These are phyloP conservation scores for Copromyces sp. DNA, from an alignment of 495 filamentous ascomycete genomes.

Conservation along the genomic window DNA sequence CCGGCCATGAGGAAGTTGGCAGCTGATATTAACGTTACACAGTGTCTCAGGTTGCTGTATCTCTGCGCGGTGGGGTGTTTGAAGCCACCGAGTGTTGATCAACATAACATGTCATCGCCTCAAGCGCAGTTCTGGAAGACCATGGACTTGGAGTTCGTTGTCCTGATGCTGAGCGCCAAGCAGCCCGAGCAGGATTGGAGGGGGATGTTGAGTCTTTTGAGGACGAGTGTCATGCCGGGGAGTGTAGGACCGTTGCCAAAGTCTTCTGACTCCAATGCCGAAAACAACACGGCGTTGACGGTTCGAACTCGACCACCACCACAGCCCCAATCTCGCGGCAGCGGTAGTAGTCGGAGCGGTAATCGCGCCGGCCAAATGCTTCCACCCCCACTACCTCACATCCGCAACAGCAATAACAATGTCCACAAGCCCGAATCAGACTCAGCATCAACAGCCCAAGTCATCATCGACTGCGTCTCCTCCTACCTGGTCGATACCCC, in stretches of 20 bases:
- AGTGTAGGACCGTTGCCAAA: conserved; percentile 36
- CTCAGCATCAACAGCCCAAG: conserved; percentile 8
- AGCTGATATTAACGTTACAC: conserved; percentile 26
- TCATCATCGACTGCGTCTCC: conserved; percentile 32
- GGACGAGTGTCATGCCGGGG: conserved; percentile 30
- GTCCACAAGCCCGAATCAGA: neutral
- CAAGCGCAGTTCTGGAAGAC: conserved; percentile 32
- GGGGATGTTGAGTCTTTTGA: conserved; percentile 28
- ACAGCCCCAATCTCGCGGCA: neutral
- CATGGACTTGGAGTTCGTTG: conserved; percentile 37
- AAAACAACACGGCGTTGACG: conserved; percentile 6
- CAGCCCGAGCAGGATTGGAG: conserved; percentile 35
- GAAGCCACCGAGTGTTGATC: conserved; percentile 3
- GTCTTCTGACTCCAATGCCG: conserved; percentile 5
- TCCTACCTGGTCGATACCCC: conserved; percentile 26
- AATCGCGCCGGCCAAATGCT: neutral
- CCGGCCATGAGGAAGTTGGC: conserved; percentile 11
- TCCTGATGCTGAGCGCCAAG: conserved; percentile 33
- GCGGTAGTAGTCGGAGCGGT: neutral
- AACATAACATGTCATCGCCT: conserved; percentile 8
- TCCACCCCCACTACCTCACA: neutral
- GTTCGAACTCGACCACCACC: conserved; percentile 5
- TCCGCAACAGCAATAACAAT: neutral
- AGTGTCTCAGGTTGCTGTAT: conserved; percentile 32
- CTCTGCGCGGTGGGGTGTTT: conserved; percentile 31